These are phyloP conservation scores for Helichrysum umbraculigerum DNA, from an alignment of 129 eudicot genomes.

Conservation along the genomic window DNA sequence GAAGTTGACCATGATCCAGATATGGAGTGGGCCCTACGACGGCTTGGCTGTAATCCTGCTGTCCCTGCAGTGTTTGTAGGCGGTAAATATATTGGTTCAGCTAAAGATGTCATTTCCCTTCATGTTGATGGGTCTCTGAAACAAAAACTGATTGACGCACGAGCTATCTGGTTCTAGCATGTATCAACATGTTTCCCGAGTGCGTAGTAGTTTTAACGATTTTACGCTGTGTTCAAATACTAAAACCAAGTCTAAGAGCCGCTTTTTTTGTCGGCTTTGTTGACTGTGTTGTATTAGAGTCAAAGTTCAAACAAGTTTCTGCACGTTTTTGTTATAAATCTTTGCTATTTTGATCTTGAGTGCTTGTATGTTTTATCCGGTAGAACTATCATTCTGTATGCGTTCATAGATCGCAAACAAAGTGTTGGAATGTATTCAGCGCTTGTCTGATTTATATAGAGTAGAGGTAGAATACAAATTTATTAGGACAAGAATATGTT, in stretches of 20 bases:
- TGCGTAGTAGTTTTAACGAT: conserved; percentile 7
- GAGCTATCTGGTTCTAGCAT: conserved; percentile 80
- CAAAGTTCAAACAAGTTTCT: conserved; percentile 9
- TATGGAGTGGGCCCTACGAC: conserved; percentile 70
- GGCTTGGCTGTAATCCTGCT: conserved; percentile 65
- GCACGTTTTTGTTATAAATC: conserved; percentile 8
- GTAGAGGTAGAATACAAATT: background rate
- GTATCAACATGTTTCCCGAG: background rate
- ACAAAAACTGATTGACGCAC: conserved; percentile 67
- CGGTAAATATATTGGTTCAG: conserved; percentile 75
- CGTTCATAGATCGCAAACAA: background rate
- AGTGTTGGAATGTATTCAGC: background rate
- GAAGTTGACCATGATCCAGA: conserved; percentile 77
- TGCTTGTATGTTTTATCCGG: background rate
- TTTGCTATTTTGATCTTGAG: background rate
- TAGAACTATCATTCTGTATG: background rate
- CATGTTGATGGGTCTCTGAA: conserved; percentile 80
- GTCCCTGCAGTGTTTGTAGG: conserved; percentile 90
- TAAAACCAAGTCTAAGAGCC: conserved; percentile 28
- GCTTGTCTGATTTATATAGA: background rate
- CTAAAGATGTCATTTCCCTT: conserved; percentile 69
- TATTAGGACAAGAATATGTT: background rate
- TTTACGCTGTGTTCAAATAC: conserved; percentile 16
- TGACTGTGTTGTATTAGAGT: conserved; percentile 24
- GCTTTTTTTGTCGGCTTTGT: conserved; percentile 32